Conservation (phyloP, 192 early-diverging fungal species). For the Bifiguratus adelaidae region DNA sequence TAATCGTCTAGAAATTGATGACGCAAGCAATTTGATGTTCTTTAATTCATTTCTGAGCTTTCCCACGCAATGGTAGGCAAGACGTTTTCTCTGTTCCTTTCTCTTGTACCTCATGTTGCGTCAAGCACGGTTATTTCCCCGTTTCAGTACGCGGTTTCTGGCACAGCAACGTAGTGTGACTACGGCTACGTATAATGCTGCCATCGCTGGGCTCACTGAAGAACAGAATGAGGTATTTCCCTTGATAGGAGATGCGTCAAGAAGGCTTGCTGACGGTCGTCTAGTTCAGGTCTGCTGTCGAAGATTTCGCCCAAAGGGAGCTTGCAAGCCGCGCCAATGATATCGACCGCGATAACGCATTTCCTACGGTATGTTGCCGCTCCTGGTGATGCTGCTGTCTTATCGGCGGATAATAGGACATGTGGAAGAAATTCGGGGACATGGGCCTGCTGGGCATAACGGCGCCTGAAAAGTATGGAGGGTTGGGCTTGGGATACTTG, state of each 20-base stretch:
- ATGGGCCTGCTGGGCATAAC: constrained; percentile 95
- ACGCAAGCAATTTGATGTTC: too few species aligned
- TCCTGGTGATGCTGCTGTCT: neutral
- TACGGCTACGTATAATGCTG: constrained; percentile 50
- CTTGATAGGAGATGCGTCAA: neutral
- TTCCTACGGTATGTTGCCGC: constrained; percentile 53
- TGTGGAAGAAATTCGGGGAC: constrained; percentile 95
- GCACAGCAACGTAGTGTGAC: neutral
- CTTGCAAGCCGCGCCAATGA: constrained; percentile 65
- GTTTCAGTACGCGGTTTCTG: neutral
- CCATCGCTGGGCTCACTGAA: constrained; percentile 64
- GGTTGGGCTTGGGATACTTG: constrained; percentile 80
- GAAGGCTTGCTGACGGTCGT: neutral
- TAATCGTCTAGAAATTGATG: too few species aligned
- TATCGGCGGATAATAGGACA: constrained; percentile 41
- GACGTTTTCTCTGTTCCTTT: too few species aligned
- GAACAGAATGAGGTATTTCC: constrained; percentile 49
- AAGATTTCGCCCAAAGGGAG: constrained; percentile 71
- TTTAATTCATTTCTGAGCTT: too few species aligned
- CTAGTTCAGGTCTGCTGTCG: constrained; percentile 63
- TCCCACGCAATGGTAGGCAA: too few species aligned
- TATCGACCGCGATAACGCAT: constrained; percentile 80
- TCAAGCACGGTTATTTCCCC: neutral
- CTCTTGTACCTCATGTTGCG: neutral
- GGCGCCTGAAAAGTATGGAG: constrained; percentile 79